Conservation (phyloP, 345 rosid genomes). For the Boechera retrofracta region DNA sequence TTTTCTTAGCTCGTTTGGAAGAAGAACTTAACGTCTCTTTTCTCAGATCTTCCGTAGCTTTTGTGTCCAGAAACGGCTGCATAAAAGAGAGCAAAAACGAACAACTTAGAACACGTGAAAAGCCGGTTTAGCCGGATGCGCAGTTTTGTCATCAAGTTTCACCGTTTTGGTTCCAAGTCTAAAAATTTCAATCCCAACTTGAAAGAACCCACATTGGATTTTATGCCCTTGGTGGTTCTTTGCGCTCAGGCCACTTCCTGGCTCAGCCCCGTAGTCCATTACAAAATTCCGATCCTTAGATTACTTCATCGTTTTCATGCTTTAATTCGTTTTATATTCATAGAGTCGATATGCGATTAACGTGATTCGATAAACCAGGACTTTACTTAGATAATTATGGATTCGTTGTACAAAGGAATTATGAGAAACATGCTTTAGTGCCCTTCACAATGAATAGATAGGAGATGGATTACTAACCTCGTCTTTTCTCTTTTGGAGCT, state of each 20-base stretch:
- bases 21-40: conserved; percentile 61
- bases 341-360: neutral
- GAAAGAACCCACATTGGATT: neutral
- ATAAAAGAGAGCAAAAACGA: conserved; percentile 21
- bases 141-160: conserved; percentile 1
- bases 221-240: neutral
- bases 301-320: neutral
- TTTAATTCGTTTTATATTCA: neutral
- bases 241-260: neutral
- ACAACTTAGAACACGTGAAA: conserved; percentile 2
- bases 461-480: conserved; percentile 59
- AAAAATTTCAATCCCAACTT: conserved; percentile 10
- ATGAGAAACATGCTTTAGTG: neutral
- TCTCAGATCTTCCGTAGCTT: conserved; percentile 60
- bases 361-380: neutral
- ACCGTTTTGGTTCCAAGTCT: neutral
- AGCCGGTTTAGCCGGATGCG: neutral
- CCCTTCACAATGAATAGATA: conserved; percentile 3
- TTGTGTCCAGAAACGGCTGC: conserved; percentile 80
- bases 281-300: neutral
- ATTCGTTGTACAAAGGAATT: neutral
- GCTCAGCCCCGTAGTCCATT: neutral
- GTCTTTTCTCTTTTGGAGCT: conserved; percentile 74
- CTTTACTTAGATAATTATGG: neutral
- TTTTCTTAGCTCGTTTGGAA: conserved; percentile 71